Evolutionary conservation across 495 filamentous ascomycete genomes (phyloP).

Genomic region (Rhypophila decipiens): DNA sequence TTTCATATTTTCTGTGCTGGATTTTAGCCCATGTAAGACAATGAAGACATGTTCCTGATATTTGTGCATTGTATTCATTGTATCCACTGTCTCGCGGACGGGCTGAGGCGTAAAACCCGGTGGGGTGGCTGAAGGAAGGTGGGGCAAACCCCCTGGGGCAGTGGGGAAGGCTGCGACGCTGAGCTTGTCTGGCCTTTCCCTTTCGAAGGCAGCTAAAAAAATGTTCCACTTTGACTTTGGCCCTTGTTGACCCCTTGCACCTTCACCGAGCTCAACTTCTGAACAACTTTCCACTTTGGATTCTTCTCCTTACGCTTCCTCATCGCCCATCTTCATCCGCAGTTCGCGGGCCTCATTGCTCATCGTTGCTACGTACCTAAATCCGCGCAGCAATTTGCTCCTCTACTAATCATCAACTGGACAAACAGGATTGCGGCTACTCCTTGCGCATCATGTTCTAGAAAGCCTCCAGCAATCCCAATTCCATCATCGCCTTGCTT

Average conservation of each 20-base stretch:
- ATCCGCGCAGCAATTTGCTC: too few relatives aligned
- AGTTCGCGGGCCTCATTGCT: neutral
- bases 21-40: too few relatives aligned
- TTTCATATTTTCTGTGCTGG: too few relatives aligned
- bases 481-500: neutral
- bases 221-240: neutral
- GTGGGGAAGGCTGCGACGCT: neutral
- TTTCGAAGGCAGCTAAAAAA: constrained; percentile 6
- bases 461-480: neutral
- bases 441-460: constrained; percentile 6
- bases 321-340: neutral
- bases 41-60: too few relatives aligned
- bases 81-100: too few relatives aligned
- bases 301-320: constrained; percentile 9
- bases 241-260: neutral
- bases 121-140: neutral
- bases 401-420: neutral
- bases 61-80: too few relatives aligned
- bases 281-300: constrained; percentile 8
- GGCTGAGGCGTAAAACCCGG: too few relatives aligned
- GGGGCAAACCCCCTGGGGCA: neutral
- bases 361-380: too few relatives aligned
- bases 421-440: constrained; percentile 2
- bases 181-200: constrained; percentile 3
- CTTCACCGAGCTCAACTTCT: constrained; percentile 5